phyloP scores from a whole-genome alignment of 805 yeast species.

The Ogataea siamensis region DNA sequence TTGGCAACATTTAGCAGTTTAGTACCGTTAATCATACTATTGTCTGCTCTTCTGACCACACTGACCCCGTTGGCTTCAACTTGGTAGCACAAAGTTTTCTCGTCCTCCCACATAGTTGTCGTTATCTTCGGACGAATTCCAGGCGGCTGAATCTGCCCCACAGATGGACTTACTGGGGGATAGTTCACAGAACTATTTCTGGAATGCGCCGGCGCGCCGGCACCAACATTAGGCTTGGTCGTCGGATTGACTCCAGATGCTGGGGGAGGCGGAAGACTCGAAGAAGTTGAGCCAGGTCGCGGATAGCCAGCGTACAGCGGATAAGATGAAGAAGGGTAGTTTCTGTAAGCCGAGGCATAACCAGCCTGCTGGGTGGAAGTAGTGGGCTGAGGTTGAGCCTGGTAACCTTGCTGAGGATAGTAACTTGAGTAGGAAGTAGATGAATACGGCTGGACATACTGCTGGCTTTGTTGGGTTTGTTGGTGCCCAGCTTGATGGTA shows the following conservation, averaged over 20 bases:
- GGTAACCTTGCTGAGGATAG: slow-evolving; percentile 22
- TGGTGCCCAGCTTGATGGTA: slow-evolving; percentile 21
- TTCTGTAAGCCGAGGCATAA: slow-evolving; percentile 20
- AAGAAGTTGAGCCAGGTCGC: slow-evolving; percentile 15
- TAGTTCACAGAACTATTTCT: slow-evolving; percentile 17
- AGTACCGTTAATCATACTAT: slow-evolving; percentile 69
- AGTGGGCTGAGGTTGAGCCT: slow-evolving; percentile 16
- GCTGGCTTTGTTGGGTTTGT: slow-evolving; percentile 17
- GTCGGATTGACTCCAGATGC: slow-evolving; percentile 9
- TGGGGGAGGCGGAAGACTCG: slow-evolving; percentile 16
- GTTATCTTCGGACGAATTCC: slow-evolving; percentile 58
- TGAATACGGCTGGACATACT: slow-evolving; percentile 21
- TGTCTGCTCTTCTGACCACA: slow-evolving; percentile 65
- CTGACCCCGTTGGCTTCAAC: slow-evolving; percentile 65
- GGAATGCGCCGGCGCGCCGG: slow-evolving; percentile 13
- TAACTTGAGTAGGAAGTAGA: slow-evolving; percentile 16
- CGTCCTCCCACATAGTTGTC: slow-evolving; percentile 73
- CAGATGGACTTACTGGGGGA: slow-evolving; percentile 30
- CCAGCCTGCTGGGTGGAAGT: slow-evolving; percentile 17
- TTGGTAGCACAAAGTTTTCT: slow-evolving; percentile 64
- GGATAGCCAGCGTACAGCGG: slow-evolving; percentile 18
- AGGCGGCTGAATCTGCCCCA: slow-evolving; percentile 40
- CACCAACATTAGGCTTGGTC: slow-evolving; percentile 7
- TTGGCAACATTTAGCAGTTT: slow-evolving; percentile 64
- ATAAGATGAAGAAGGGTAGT: slow-evolving; percentile 19